These are phyloP conservation scores for Tylopilus intermedius DNA, from an alignment of 768 basidiomycete species.

Conservation along the genomic window DNA sequence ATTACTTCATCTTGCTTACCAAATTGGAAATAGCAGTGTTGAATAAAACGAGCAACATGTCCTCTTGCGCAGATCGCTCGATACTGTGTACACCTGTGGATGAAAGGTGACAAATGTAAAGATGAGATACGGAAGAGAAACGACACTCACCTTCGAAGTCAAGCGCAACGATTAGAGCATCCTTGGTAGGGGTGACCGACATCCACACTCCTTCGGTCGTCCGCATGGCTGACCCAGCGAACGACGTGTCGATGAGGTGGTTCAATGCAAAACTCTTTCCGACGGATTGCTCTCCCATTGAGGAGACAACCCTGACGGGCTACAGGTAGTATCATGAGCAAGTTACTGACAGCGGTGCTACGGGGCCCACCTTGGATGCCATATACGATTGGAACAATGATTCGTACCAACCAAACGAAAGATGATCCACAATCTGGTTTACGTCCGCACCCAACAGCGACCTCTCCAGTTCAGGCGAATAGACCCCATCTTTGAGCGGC, in stretches of 20 bases:
- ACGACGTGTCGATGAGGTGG: conserved; percentile 59
- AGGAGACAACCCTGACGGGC: conserved; percentile 62
- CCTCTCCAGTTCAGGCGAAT: conserved; percentile 45
- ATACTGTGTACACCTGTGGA: conserved; percentile 53
- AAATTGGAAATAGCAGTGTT: conserved; percentile 63
- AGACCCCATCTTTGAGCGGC: conserved; percentile 55
- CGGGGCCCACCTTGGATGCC: conserved; percentile 42
- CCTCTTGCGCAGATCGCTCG: conserved; percentile 59
- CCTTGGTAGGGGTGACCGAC: conserved; percentile 57
- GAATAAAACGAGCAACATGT: conserved; percentile 58
- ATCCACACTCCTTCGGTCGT: conserved; percentile 68
- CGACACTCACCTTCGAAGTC: conserved; percentile 53
- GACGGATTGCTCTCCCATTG: conserved; percentile 66
- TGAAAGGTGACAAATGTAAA: not conserved
- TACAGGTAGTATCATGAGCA: conserved; percentile 17
- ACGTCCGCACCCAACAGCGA: conserved; percentile 57
- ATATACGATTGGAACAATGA: conserved; percentile 59
- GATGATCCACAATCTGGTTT: conserved; percentile 46
- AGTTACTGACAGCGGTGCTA: fast-evolving
- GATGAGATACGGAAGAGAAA: not conserved
- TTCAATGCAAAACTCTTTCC: conserved; percentile 58
- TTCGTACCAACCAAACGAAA: conserved; percentile 64
- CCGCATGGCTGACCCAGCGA: conserved; percentile 61
- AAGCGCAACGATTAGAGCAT: conserved; percentile 50
- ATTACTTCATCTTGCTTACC: conserved; percentile 37